A percentile compares a stretch with the other conserved stretches of the same genome.
Conservation (phyloP, 176 grass and related monocot genomes). For the Zizania latifolia region DNA sequence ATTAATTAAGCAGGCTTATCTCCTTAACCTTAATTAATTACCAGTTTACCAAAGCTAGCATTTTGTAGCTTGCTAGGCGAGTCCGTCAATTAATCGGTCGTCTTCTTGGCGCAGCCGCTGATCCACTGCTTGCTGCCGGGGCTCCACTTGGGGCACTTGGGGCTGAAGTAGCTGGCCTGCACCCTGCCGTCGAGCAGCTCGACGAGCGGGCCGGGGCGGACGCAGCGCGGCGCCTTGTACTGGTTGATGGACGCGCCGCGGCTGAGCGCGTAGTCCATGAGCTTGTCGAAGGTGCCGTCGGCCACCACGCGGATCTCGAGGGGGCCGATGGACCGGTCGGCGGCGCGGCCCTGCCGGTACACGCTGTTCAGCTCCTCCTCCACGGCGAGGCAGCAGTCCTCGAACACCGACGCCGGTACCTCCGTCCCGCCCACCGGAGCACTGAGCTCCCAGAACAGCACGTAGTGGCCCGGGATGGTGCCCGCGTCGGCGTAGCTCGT, state of each 20-base stretch:
- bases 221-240: constrained; percentile 78
- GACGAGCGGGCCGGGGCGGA: constrained; percentile 37
- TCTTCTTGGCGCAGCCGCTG: background rate
- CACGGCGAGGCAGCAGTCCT: constrained; percentile 61
- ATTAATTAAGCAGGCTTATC: too few species aligned
- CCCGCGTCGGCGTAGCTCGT: constrained; percentile 64
- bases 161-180: constrained; percentile 36
- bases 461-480: constrained; percentile 56
- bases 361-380: constrained; percentile 57
- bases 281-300: constrained; percentile 50
- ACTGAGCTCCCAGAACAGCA: constrained; percentile 71
- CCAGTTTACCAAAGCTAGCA: too few species aligned
- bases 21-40: background rate
- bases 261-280: constrained; percentile 62
- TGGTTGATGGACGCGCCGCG: constrained; percentile 63
- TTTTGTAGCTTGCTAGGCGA: too few species aligned
- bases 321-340: constrained; percentile 47
- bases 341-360: constrained; percentile 53
- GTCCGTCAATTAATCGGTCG: too few species aligned
- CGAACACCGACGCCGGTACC: constrained; percentile 40
- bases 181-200: constrained; percentile 41
- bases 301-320: constrained; percentile 64
- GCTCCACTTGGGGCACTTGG: constrained; percentile 48
- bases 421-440: background rate
- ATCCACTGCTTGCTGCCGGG: constrained; percentile 34